phyloP scores from a whole-genome alignment of 2,329 filamentous ascomycete genomes.

The Fusarium circinatum region DNA sequence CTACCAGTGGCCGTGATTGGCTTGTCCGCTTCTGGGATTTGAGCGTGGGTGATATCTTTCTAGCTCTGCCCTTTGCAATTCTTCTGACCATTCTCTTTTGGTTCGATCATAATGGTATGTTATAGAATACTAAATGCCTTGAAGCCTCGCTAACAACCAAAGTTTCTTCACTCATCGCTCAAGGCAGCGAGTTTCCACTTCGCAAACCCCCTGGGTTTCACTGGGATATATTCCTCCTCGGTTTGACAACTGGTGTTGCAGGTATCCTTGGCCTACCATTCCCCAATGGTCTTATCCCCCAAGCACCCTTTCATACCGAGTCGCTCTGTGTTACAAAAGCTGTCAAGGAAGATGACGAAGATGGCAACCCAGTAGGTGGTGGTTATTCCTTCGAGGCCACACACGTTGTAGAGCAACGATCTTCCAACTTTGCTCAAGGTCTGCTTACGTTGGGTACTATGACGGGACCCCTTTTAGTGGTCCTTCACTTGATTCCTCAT shows the following conservation, averaged over 20 bases:
- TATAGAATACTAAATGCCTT: background rate
- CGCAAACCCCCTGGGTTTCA: conserved; percentile 85
- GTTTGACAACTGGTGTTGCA: conserved; percentile 78
- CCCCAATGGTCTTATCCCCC: conserved; percentile 84
- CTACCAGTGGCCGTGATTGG: conserved; percentile 79
- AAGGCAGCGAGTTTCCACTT: conserved; percentile 84
- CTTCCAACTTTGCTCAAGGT: conserved; percentile 82
- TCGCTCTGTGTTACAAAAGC: conserved; percentile 77
- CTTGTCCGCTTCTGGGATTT: conserved; percentile 86
- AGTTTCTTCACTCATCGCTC: conserved; percentile 83
- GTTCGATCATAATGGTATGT: conserved; percentile 85
- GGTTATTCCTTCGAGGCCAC: conserved; percentile 62
- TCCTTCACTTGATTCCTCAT: conserved; percentile 81
- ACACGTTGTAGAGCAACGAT: conserved; percentile 80
- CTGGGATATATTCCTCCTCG: conserved; percentile 86
- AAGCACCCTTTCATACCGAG: conserved; percentile 84
- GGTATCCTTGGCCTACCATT: conserved; percentile 82
- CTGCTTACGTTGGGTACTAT: conserved; percentile 83
- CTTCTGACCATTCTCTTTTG: conserved; percentile 87
- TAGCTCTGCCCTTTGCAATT: conserved; percentile 87
- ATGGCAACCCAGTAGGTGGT: conserved; percentile 62
- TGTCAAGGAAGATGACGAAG: conserved; percentile 63
- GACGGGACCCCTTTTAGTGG: conserved; percentile 77
- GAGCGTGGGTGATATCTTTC: conserved; percentile 76
- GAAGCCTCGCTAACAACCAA: background rate